Evolutionary conservation across 106 monocot genomes (phyloP), one percentile per base, ranked within the genome.

Genomic region (Allium sativum): DNA sequence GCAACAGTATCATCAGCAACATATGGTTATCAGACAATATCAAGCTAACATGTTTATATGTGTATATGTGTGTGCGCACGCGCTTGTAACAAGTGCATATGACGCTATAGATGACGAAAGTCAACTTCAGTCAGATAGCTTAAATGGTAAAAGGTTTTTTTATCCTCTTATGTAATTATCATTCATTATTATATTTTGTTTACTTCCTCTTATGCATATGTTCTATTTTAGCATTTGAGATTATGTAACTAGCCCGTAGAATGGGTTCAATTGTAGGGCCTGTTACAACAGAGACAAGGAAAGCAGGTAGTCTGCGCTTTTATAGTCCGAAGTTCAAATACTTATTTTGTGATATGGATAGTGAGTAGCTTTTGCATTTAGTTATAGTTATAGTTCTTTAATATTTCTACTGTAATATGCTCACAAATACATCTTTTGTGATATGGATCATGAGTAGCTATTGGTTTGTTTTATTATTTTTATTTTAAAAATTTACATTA

Each of bases 271-370:
- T 78, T 64, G 59, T 88, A 98, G 96, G 72, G 63, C 18, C 58
- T 58, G 18, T 68, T 68, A 57, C 60, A 11, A 67, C 68, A 55
- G 58, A 65, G 68, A 52, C 22, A 68, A 83, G 76, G 52, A 78
- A 78, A 74, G 62, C 68, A 72, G 73, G 69, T 70, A 77, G 53
- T 58, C 52, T 82, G 42, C 73, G 78, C 19, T 80, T 80, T 62
- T 74, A 75, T 70, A 82, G 68, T 62, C 96, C 91, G 56, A 98
- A 98, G 15, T 92, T 82, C 64, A 74, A 53, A 21, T 88, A 85
- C 71, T 85, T 98, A 15, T 92, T 98, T 61, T 98, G 87, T 74
- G 92, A 98, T 68, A 88, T 98, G 98, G 98, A 98, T 81, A 92
- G 92, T 92, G 63, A 68, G 81, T 5, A 59, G 12, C 44, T 18